Evolutionary conservation across 164 flowering plant genomes (phyloP), one percentile per base, ranked within the genome.

Genomic region (Chimonanthus praecox): DNA sequence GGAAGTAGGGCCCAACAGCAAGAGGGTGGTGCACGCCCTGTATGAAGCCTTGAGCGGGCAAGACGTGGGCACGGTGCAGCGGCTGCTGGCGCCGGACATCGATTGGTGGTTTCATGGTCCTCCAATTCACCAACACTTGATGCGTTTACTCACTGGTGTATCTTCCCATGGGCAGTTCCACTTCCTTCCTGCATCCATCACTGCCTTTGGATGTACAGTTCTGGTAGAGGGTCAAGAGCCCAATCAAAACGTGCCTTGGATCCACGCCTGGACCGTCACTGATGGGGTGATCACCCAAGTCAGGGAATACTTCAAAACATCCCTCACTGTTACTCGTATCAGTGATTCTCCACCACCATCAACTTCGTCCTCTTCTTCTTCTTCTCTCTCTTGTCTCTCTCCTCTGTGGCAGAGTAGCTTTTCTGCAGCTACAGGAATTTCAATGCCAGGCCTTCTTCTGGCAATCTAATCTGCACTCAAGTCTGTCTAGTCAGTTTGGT

Each of bases 41-140:
- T 92, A 92, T 85, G 92, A 87, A 13, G 97, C 97, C 84, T 71
- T 92, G 68, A 84, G 77, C 73, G 13, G 78, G 2, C 88, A 87
- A 16, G 91, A 90, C 92, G 92, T 84, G 0, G 81, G 74, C 60
- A 81, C 87, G 7, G 88, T 92, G 49, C 88, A 85, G 79, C 74
- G 77, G 48, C 78, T 91, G n/a, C 84, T 92, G 10, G 91, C 88
- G 61, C 78, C 94, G 0, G 97, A 91, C 78, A 86, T 92, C 61
- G 96, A 92, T 88, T 90, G 96, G 96, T 89, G 94, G 94, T 92
- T 92, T 83, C 96, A 92, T 78, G 97, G 95, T 72, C 97, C 97
- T 0, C 97, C 94, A 2, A 47, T 88, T 9, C 90, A 87, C 85
- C 97, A 92, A 80, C 86, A 80, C 83, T 60, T 92, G 94, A 89